Conservation (phyloP, 495 filamentous ascomycete genomes). For the Peziza echinospora region DNA sequence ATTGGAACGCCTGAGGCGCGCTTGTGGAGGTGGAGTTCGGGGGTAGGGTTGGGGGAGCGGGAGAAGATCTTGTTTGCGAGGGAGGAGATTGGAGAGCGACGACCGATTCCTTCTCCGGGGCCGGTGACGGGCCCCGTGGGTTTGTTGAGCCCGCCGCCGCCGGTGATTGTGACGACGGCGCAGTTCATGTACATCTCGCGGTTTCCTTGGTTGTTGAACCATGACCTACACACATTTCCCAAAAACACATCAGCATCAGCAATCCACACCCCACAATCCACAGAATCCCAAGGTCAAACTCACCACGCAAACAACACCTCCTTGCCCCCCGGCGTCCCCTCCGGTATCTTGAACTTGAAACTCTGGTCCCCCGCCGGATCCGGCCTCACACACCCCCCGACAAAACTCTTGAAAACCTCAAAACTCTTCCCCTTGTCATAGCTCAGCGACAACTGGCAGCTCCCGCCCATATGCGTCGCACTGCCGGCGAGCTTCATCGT, state of each 20-base stretch:
- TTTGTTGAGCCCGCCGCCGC: slow-evolving; percentile 21
- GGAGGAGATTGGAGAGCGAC: background rate
- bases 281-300: slow-evolving; percentile 1
- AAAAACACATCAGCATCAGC: background rate
- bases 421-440: slow-evolving; percentile 35
- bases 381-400: slow-evolving; percentile 36
- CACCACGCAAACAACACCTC: slow-evolving; percentile 42
- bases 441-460: slow-evolving; percentile 41
- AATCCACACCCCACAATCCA: background rate
- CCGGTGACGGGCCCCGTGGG: background rate
- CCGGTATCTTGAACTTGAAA: slow-evolving; percentile 30
- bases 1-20: slow-evolving; percentile 24
- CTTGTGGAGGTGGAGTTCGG: background rate
- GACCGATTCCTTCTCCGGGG: background rate
- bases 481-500: slow-evolving; percentile 21
- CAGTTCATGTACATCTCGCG: slow-evolving; percentile 45
- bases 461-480: slow-evolving; percentile 40
- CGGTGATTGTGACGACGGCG: slow-evolving; percentile 31
- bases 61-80: too few species aligned
- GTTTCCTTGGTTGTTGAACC: slow-evolving; percentile 21
- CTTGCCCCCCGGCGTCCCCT: slow-evolving; percentile 24
- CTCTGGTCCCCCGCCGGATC: slow-evolving; percentile 18
- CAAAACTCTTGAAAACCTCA: slow-evolving; percentile 40
- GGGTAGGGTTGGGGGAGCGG: too few species aligned
- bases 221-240: background rate